Evolutionary conservation across 2,329 filamentous ascomycete genomes (phyloP), one percentile per base, ranked within the genome.

Genomic region (Diplodia scrobiculata): DNA sequence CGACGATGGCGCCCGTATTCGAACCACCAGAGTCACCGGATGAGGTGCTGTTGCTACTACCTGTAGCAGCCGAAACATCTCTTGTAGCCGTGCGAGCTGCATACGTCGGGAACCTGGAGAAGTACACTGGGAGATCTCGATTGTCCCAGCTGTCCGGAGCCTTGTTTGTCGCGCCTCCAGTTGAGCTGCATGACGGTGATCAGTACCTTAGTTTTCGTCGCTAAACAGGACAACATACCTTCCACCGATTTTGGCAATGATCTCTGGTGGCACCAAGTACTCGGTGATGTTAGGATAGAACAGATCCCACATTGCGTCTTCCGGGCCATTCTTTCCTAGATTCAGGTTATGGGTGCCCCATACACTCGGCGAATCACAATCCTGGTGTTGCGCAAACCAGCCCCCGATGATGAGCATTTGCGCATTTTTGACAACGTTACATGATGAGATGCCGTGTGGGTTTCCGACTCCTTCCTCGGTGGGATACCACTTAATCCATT

Each of bases 351-450:
- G 86, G 11, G 82, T 82, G 4, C 83, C 86, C 79, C 82, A 85
- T 27, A 82, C 78, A 13, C 77, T 75, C 1, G 79, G 78, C n/a
- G 77, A 77, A 71, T 89, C 86, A 70, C 86, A 89, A 5, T 77
- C 70, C 41, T 80, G 74, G 11, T 72, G 76, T 9, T 79, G 70
- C 0, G 85, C 82, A 67, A 87, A 86, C 53, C 80, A 82, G 19
- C 87, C 87, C 25, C 87, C 87, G 41, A 88, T 84, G 54, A 89
- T 80, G 27, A 89, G 75, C 83, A 89, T 88, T 73, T 89, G 87
- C 4, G 82, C 79, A 53, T 78, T 75, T 63, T 82, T 80, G 27
- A 86, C 75, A 32, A 88, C 83, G 71, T 86, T 86, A 72, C 86
- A 88, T 54, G 71, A 74, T 41, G 80, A 84, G 32, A 86, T 78